Evolutionary conservation across 2,329 filamentous ascomycete species (phyloP), one percentile per base, ranked within the genome.

Genomic region (Fusarium irregulare): DNA sequence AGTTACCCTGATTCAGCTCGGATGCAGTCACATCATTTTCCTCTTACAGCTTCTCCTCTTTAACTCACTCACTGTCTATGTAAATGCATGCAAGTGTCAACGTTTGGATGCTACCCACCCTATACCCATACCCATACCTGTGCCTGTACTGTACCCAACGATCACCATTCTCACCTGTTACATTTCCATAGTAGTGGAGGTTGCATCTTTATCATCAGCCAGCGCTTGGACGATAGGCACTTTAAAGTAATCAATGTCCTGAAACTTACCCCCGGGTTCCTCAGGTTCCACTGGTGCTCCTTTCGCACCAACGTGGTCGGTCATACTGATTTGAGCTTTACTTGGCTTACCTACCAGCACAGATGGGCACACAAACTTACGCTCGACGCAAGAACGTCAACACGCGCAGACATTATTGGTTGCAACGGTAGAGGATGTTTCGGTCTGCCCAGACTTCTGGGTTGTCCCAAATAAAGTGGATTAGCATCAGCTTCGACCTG

Each of bases 1-100:
- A 42, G 45, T 21, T 56, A 66, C 63, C 67, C 68, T 68, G 65
- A 45, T 51, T 70, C 68, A 70, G 68, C 68, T 70, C 56, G 51
- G 55, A 41, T 30, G 23, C 37, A 28, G 59, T 67, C 68, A 70
- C 59, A 59, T 71, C 55, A 68, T 53, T 68, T 67, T 51, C 51
- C 50, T 57, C 21, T 65, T 59, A 42, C 30, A 62, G 63, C 53
- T 62, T 47, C 49, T 55, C 28, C 42, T 44, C 42, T 60, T 40
- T 37, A 44, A 69, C 42, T 47, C 25, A 57, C 28, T 23, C 50
- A 54, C 27, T 37, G 34, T n/a, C 34, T 37, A 54, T 63, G n/a
- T n/a, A n/a, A n/a, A n/a, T 50, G 55, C 34, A 51, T 30, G 25
- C 32, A 44, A 27, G 42, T 47, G 48, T 42, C 40, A 44, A 49